These are phyloP conservation scores for Gossypium ekmanianum DNA, from an alignment of 345 rosid genomes.

Conservation along the genomic window DNA sequence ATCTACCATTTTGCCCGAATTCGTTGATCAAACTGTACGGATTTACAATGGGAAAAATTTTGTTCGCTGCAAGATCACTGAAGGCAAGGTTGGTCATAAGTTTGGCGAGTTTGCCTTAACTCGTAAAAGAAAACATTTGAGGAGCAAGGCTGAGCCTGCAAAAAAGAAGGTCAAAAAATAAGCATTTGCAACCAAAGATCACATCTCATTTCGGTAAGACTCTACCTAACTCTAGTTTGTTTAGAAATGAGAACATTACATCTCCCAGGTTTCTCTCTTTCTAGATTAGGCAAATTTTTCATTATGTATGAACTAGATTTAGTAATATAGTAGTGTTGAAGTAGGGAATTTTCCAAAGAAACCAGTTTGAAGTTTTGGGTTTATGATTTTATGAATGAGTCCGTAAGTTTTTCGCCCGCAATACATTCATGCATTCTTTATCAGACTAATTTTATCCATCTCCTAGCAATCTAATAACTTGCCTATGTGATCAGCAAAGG, in stretches of 20 bases:
- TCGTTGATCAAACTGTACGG: slow-evolving; percentile 30
- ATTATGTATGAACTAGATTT: not conserved
- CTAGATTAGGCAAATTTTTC: not conserved
- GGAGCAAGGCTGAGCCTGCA: not conserved
- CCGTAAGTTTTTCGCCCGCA: not conserved
- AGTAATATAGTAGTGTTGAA: not conserved
- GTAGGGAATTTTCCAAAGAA: not conserved
- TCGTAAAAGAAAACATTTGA: slow-evolving; percentile 23
- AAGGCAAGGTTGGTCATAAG: slow-evolving; percentile 50
- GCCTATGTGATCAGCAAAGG: not conserved
- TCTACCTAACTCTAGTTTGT: not conserved
- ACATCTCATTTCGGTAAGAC: not conserved
- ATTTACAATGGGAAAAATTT: slow-evolving; percentile 45
- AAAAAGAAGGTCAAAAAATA: slow-evolving; percentile 14
- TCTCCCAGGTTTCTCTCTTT: not conserved
- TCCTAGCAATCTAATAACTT: not conserved
- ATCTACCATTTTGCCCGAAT: slow-evolving; percentile 40
- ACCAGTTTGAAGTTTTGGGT: not conserved
- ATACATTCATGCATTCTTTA: not conserved
- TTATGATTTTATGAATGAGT: not conserved
- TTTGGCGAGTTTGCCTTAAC: slow-evolving; percentile 51
- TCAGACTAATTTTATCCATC: not conserved
- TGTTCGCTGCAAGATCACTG: slow-evolving; percentile 48
- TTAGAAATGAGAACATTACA: not conserved
- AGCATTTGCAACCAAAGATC: not conserved